Percentiles rank a stretch among this genome's conserved stretches.
Evolutionary conservation across 2,329 filamentous ascomycete species (phyloP).

Genomic region (Aspergillus niger): DNA sequence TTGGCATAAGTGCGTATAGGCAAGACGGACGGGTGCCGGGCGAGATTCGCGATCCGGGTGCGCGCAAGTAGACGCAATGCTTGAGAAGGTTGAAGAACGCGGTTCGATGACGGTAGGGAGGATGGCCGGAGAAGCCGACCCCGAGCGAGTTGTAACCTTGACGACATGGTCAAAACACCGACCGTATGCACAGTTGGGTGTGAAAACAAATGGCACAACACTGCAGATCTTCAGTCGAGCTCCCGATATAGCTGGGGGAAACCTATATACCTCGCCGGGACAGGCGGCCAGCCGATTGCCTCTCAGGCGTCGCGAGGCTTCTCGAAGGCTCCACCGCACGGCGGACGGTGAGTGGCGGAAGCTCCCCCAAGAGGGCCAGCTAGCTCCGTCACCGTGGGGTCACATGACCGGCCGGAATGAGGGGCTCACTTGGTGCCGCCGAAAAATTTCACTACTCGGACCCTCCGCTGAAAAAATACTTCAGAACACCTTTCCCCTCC

Average conservation of each 20-base stretch:
- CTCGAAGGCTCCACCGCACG: conserved; percentile 39
- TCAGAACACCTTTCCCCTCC: conserved; percentile 35
- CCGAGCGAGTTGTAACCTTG: conserved; percentile 36
- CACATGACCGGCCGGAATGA: conserved; percentile 33
- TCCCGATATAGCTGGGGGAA: background rate
- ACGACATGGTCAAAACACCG: conserved; percentile 30
- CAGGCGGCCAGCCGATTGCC: conserved; percentile 2
- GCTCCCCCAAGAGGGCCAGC: conserved; percentile 25
- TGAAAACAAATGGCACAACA: background rate
- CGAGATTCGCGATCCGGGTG: conserved; percentile 17
- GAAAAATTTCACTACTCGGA: conserved; percentile 27
- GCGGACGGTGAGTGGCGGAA: conserved; percentile 34
- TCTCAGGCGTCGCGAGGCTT: conserved; percentile 22
- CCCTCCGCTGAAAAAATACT: conserved; percentile 29
- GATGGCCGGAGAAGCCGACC: conserved; percentile 33
- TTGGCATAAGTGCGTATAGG: conserved; percentile 55
- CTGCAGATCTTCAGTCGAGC: background rate
- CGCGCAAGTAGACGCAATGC: conserved; percentile 24
- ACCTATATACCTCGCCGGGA: conserved; percentile 15
- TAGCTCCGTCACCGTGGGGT: conserved; percentile 32
- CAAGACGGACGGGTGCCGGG: conserved; percentile 13
- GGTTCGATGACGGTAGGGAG: conserved; percentile 22
- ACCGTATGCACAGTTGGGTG: background rate
- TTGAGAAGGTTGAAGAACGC: conserved; percentile 22
- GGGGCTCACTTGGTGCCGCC: conserved; percentile 26